Base-by-base conservation (phyloP, 495 filamentous ascomycete species). In the Pyrenula aspistea region DNA sequence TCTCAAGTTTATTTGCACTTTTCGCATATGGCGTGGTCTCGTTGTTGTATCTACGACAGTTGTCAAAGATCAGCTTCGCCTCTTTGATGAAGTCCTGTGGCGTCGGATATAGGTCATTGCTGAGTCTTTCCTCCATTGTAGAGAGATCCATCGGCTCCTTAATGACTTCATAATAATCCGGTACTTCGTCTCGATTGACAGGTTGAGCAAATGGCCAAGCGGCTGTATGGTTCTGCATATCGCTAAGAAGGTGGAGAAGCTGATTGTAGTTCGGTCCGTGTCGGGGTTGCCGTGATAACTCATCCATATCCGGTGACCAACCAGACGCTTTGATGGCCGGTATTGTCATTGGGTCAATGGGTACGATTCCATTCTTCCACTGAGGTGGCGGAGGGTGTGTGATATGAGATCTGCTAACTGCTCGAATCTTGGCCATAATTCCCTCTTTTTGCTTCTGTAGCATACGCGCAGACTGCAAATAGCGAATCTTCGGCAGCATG, bases 131-230 rank as follows among this genome's bases (percentile, higher is more conserved):
- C 67, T 98, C 93, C 94, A 98, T 97, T 10, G 92, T 96, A 24
- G 79, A 83, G 48, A 98, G 74, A 67, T 98, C 93, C 93, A 98
- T 98, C 12, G 93, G 94, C 70, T 96, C 89, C 67, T 90, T 87
- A 74, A 98, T 97, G 47, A 97, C 92, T 60, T 95, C 89, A 74
- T 97, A 98, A 73, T 98, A 98, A 66, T 98, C 94, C 0, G 85
- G 81, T 0, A 98, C 93, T 60, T 97, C 93, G 58, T 98, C 93
- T 57, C 85, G 83, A 62, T 95, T 96, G 57, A 98, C 93, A 2
- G 93, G 93, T 52, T 89, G 82, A 8, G 91, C 80, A 74, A 98
- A 97, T 1, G 94, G 94, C 93, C 94, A 97, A 12, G 88, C 85
- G 10, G 84, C 83, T 60, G 81, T 81, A 68, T 94, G 89, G 65